Base-by-base conservation (phyloP, 225 moss, liverwort and hornwort genomes). In the Straminergon stramineum region DNA sequence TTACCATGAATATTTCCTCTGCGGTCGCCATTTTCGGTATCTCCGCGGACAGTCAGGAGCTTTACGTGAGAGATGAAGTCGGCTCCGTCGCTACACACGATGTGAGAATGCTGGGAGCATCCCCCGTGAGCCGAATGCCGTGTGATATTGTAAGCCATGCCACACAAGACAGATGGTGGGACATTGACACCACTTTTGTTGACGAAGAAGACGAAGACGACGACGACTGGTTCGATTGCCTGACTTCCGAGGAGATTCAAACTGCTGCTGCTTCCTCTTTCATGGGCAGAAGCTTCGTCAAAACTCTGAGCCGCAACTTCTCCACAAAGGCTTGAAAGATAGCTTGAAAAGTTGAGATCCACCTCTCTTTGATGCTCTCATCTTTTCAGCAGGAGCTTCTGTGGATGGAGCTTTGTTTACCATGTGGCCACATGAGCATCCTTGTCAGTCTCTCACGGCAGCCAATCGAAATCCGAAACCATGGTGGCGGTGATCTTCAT, bases 171-270 rank as follows among this genome's bases (percentile, higher is more conserved):
- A 94, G 61, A 74, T 94, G 94, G 94, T 94, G 94, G 94, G 94
- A 94, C 43, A 67, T 87, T 27, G 90, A 93, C 45, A n/a, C 58
- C 58, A n/a, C 55, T 71, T 16, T 87, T 7, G 89, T 83, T 2
- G 68, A 82, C 17, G 87, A 87, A 7, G 81, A 81, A 24, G 92
- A 89, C 6, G 84, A 77, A 11, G 84, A 84, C 28, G 93, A 92
- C n/a, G 92, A 94, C 32, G 94, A 92, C 23, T 91, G 87, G 82
- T 92, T 91, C 90, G 90, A 93, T 82, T 93, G 91, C 85, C 62
- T 58, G 58, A 58, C 77, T 21, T 35, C 73, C 56, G 86, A 89
- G 39, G 93, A 91, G 41, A 53, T 22, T 51, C 90, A 94, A 84
- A 67, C 61, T 55, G 34, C 66, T 7, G 61, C 79, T 11, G 86